Percentiles rank a stretch among this genome's conserved stretches.
Evolutionary conservation across 1,284 basidiomycete genomes (phyloP).

Genomic region (Veloporphyrellus conicus): DNA sequence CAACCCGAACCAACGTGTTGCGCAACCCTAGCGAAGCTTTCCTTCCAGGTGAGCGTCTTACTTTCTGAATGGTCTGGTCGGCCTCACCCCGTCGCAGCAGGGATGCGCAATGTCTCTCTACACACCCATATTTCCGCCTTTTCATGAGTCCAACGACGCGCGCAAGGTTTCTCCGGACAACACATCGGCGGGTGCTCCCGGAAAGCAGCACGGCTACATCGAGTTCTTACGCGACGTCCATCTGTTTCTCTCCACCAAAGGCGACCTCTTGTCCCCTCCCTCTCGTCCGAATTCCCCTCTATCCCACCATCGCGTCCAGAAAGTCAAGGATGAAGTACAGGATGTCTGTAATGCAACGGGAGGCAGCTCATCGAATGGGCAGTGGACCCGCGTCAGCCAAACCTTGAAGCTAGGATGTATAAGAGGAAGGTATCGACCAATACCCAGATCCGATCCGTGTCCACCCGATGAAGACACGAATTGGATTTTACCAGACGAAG

Average conservation of each 20-base stretch:
- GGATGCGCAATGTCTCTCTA: constrained; percentile 31
- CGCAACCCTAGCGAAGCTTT: no score
- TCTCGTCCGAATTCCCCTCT: constrained; percentile 27
- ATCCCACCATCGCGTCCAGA: constrained; percentile 22
- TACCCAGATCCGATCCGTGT: constrained; percentile 1
- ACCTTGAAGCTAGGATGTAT: constrained; percentile 32
- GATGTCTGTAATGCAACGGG: constrained; percentile 13
- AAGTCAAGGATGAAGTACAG: constrained; percentile 22
- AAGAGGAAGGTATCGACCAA: constrained; percentile 24
- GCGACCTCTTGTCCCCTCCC: constrained; percentile 31
- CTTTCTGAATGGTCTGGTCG: not conserved
- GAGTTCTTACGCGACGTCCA: constrained; percentile 32
- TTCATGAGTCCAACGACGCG: constrained; percentile 6
- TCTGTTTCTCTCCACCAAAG: constrained; percentile 32
- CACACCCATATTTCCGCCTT: constrained; percentile 33
- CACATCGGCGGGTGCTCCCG: not conserved
- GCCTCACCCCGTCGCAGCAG: not conserved
- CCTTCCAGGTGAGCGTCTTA: not conserved
- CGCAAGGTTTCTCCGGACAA: constrained; percentile 8
- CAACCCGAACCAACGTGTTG: no score
- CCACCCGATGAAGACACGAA: constrained; percentile 11
- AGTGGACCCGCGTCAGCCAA: constrained; percentile 28
- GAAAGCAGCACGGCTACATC: constrained; percentile 20
- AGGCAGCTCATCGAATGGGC: constrained; percentile 16
- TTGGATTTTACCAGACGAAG: constrained; percentile 35